A percentile compares a stretch with the other conserved stretches of the same genome.
These are phyloP conservation scores for Fusarium subglutinans DNA, from an alignment of 2,329 filamentous ascomycete genomes.

Conservation along the genomic window DNA sequence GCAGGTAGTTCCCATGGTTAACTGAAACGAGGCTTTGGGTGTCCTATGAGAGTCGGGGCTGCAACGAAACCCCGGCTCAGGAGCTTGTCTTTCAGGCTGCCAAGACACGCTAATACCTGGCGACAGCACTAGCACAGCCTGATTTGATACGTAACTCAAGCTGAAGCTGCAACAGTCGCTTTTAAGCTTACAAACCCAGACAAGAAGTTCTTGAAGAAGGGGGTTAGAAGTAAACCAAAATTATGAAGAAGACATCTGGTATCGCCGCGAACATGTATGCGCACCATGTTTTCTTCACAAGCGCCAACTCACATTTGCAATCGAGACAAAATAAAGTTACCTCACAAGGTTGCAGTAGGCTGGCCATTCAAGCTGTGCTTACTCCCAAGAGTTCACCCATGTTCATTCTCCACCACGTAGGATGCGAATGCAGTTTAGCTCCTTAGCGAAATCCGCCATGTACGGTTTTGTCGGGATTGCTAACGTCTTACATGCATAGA, in stretches of 20 bases:
- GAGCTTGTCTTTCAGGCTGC: not conserved
- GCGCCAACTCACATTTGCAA: not conserved
- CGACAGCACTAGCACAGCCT: not conserved
- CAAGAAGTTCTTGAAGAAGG: accelerated
- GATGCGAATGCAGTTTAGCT: not conserved
- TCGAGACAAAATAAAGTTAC: not conserved
- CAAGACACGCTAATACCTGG: not conserved
- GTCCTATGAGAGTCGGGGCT: not conserved
- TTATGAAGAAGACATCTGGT: not conserved
- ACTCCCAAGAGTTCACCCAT: not conserved
- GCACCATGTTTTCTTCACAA: not conserved
- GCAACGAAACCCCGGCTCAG: not conserved
- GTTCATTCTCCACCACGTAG: not conserved
- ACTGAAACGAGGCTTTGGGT: not conserved
- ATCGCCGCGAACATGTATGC: too few species aligned
- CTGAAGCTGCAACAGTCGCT: too few species aligned
- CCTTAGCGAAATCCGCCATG: not conserved
- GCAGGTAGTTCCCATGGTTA: not conserved
- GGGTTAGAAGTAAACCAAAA: too few species aligned
- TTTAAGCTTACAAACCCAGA: too few species aligned
- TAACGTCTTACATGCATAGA: not conserved
- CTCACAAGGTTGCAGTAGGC: not conserved
- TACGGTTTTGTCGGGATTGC: not conserved
- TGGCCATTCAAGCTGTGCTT: not conserved
- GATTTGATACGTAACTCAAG: not conserved